Evolutionary conservation across 768 basidiomycete species (phyloP).

Genomic region (Hortiboletus campestris): DNA sequence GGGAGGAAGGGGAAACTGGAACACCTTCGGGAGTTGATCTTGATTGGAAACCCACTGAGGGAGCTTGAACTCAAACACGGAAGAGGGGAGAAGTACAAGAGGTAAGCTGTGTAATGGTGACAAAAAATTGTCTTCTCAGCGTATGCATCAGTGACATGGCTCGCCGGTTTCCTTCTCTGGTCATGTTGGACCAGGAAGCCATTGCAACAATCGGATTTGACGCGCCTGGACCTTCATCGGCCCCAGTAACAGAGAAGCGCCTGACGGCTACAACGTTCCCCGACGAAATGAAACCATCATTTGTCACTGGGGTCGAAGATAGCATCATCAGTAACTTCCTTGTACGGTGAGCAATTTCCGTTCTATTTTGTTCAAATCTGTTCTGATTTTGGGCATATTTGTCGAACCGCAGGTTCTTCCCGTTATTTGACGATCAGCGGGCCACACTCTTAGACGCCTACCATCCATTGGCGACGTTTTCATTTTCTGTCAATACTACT

Average conservation of each 20-base stretch:
- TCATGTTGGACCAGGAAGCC: slow-evolving; percentile 81
- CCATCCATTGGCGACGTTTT: slow-evolving; percentile 85
- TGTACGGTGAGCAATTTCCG: slow-evolving; percentile 51
- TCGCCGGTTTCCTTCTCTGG: slow-evolving; percentile 75
- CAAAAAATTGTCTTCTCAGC: neutral
- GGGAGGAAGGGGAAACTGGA: slow-evolving; percentile 56
- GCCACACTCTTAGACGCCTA: slow-evolving; percentile 68
- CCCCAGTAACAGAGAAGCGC: slow-evolving; percentile 36
- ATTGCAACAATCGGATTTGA: slow-evolving; percentile 79
- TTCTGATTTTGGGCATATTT: slow-evolving; percentile 14
- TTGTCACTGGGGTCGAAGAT: slow-evolving; percentile 72
- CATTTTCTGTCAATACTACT: slow-evolving; percentile 79
- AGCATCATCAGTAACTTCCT: slow-evolving; percentile 74
- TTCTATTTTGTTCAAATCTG: neutral
- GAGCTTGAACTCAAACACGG: slow-evolving; percentile 57
- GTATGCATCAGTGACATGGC: slow-evolving; percentile 64
- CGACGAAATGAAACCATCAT: slow-evolving; percentile 65
- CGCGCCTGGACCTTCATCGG: slow-evolving; percentile 53
- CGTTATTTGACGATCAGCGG: slow-evolving; percentile 77
- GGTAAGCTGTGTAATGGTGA: slow-evolving; percentile 41
- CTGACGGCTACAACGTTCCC: slow-evolving; percentile 76
- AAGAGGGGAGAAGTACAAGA: slow-evolving; percentile 62
- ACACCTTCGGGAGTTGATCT: slow-evolving; percentile 68
- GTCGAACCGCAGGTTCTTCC: slow-evolving; percentile 64
- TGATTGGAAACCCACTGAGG: slow-evolving; percentile 74